Evolutionary conservation across 2,329 filamentous ascomycete genomes (phyloP).

Genomic region (Penicillium glabrum): DNA sequence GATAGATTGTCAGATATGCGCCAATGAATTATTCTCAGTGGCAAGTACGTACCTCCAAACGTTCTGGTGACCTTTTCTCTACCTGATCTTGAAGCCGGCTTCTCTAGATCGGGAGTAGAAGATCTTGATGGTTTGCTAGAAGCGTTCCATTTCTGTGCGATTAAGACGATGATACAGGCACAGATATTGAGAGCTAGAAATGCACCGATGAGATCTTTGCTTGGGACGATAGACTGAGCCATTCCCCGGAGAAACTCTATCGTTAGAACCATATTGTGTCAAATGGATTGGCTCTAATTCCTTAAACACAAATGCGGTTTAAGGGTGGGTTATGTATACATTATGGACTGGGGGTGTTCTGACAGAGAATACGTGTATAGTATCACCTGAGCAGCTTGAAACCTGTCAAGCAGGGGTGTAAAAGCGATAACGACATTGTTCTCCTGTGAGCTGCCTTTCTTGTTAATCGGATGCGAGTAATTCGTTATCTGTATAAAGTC

Average conservation of each 20-base stretch:
- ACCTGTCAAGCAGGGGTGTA: not conserved
- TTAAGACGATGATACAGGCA: slow-evolving; percentile 29
- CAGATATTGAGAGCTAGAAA: slow-evolving; percentile 23
- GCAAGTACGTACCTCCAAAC: slow-evolving; percentile 46
- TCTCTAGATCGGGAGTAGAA: slow-evolving; percentile 48
- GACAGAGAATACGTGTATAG: not conserved
- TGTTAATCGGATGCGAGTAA: slow-evolving; percentile 31
- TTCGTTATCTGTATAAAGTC: not conserved
- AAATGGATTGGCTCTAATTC: not conserved
- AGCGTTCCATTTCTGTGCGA: slow-evolving; percentile 28
- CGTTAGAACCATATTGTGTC: not conserved
- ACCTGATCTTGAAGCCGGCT: slow-evolving; percentile 29
- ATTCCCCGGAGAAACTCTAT: not conserved
- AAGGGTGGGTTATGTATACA: not conserved
- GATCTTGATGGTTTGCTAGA: slow-evolving; percentile 13
- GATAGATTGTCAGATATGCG: not conserved
- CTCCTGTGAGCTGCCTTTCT: slow-evolving; percentile 20
- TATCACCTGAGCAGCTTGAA: not conserved
- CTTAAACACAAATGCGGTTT: not conserved
- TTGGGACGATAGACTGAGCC: not conserved
- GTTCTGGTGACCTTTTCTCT: slow-evolving; percentile 37
- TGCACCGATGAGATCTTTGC: slow-evolving; percentile 16
- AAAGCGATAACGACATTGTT: not conserved
- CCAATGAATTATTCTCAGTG: not conserved
- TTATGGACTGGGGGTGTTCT: not conserved